phyloP scores from a whole-genome alignment of 371 early-diverging fungal genomes.

The Ecytonucleospora hepatopenaei region DNA sequence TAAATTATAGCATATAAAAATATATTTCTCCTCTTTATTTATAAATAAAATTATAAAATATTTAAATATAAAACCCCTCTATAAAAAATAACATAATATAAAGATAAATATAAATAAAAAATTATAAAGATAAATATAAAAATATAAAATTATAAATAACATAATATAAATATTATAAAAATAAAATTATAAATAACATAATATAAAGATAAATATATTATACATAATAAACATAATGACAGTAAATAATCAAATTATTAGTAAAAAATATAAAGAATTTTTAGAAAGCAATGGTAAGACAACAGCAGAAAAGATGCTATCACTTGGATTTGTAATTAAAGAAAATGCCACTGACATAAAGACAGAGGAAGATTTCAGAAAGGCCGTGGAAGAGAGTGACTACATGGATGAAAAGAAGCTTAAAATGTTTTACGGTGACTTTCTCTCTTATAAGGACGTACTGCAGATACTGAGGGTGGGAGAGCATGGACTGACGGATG shows the following conservation, averaged over 20 bases:
- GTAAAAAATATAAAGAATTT: not conserved
- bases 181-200: too few relatives aligned
- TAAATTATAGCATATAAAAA: too few relatives aligned
- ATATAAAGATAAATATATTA: not conserved
- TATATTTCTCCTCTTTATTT: too few relatives aligned
- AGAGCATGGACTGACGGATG: not conserved
- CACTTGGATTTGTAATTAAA: not conserved
- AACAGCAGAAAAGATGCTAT: not conserved
- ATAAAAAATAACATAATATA: too few relatives aligned
- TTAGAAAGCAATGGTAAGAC: not conserved
- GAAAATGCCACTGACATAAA: not conserved
- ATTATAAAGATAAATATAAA: too few relatives aligned
- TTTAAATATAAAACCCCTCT: too few relatives aligned
- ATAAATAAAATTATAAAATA: too few relatives aligned
- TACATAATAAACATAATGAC: not conserved
- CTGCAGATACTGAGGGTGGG: conserved; percentile 10
- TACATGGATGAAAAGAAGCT: not conserved
- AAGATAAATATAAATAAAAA: too few relatives aligned
- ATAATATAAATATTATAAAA: too few relatives aligned
- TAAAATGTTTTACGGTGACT: not conserved
- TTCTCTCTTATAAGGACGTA: not conserved
- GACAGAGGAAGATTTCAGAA: not conserved
- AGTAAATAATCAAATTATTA: not conserved
- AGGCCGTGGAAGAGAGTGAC: not conserved
- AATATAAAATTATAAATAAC: too few relatives aligned